Conservation (phyloP, 1,284 basidiomycete species). For the Caloboletus firmus region DNA sequence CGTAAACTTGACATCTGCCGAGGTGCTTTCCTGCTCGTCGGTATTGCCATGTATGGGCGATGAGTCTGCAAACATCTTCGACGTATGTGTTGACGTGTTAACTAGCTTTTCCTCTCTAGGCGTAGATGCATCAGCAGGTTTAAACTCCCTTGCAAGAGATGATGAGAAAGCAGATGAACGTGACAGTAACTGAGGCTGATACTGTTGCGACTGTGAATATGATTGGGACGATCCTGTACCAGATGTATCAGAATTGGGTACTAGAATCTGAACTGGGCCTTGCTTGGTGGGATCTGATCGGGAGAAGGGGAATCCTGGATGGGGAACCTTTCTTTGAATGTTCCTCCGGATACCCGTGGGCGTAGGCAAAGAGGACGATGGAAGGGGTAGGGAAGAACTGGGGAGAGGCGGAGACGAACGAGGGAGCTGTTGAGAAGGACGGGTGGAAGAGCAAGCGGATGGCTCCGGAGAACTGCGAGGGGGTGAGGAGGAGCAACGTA, state of each 20-base stretch:
- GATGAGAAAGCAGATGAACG: slow-evolving; percentile 15
- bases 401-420: slow-evolving; percentile 17
- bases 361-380: slow-evolving; percentile 7
- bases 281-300: slow-evolving; percentile 17
- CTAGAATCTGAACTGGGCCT: slow-evolving; percentile 28
- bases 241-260: slow-evolving; percentile 35
- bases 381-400: slow-evolving; percentile 13
- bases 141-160: slow-evolving; percentile 19
- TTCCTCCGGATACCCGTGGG: slow-evolving; percentile 16
- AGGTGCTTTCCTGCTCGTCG: background rate
- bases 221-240: slow-evolving; percentile 30
- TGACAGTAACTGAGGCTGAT: slow-evolving; percentile 7
- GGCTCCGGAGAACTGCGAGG: slow-evolving; percentile 13
- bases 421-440: slow-evolving; percentile 3
- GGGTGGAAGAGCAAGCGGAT: background rate
- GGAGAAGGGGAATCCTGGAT: slow-evolving; percentile 15
- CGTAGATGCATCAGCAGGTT: slow-evolving; percentile 21
- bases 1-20: background rate
- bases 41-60: background rate
- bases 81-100: background rate
- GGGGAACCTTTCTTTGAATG: slow-evolving; percentile 32
- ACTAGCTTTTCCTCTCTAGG: slow-evolving; percentile 8
- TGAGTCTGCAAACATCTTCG: slow-evolving; percentile 5
- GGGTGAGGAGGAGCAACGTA: slow-evolving; percentile 4
- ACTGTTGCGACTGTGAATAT: slow-evolving; percentile 22